phyloP scores from a whole-genome alignment of 2,329 filamentous ascomycete genomes.

The Epichloe hybrida region DNA sequence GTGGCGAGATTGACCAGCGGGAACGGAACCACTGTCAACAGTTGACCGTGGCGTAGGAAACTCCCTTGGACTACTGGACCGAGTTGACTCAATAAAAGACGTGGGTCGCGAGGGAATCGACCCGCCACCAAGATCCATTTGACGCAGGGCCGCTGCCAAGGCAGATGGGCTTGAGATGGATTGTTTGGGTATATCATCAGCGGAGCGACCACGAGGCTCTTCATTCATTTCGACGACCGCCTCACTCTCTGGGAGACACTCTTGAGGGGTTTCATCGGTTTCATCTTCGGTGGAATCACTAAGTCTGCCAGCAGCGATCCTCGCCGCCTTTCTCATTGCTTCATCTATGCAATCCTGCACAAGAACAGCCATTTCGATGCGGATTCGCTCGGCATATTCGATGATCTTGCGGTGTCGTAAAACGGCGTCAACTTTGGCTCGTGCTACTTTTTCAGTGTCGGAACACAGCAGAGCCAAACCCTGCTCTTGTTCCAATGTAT shows the following conservation, averaged over 20 bases:
- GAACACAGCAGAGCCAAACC: slow-evolving; percentile 76
- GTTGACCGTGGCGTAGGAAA: slow-evolving; percentile 85
- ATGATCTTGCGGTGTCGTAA: slow-evolving; percentile 84
- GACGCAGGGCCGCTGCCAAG: slow-evolving; percentile 39
- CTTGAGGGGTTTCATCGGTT: slow-evolving; percentile 22
- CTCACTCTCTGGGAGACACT: slow-evolving; percentile 5
- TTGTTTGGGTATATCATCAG: slow-evolving; percentile 5
- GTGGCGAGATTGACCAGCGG: slow-evolving; percentile 42
- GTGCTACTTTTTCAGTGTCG: slow-evolving; percentile 75
- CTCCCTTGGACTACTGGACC: slow-evolving; percentile 81
- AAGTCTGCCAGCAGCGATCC: slow-evolving; percentile 71
- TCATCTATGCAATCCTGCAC: slow-evolving; percentile 94
- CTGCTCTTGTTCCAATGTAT: slow-evolving; percentile 85
- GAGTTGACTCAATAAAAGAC: slow-evolving; percentile 52
- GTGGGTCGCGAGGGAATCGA: slow-evolving; percentile 32
- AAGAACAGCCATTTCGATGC: slow-evolving; percentile 80
- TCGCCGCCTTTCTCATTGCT: slow-evolving; percentile 77
- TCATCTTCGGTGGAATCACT: slow-evolving; percentile 61
- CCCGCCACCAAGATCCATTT: slow-evolving; percentile 21
- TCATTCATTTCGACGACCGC: slow-evolving; percentile 5
- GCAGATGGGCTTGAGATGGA: slow-evolving; percentile 31
- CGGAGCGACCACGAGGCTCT: slow-evolving; percentile 8
- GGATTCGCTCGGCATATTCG: slow-evolving; percentile 91
- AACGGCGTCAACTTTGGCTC: slow-evolving; percentile 83
- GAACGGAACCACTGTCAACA: slow-evolving; percentile 39